Evolutionary conservation across 495 filamentous ascomycete genomes (phyloP), one percentile per base, ranked within the genome.

Genomic region (Usnea hakonensis): DNA sequence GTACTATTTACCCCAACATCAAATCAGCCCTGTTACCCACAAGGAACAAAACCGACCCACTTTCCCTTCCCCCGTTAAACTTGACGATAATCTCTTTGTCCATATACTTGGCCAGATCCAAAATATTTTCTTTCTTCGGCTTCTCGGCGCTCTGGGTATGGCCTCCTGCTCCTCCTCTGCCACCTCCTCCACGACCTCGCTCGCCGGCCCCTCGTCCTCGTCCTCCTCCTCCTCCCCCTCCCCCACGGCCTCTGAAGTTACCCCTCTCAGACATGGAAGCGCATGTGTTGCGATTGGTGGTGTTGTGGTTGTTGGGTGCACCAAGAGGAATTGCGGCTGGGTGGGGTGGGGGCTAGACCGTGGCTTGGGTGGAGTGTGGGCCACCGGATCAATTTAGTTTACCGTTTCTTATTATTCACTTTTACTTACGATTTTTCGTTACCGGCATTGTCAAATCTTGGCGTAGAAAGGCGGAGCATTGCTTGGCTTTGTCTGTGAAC

Each of bases 81-180:
- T 97, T 97, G 63, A 97, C 94, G 6, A 82, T 86, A 58, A 98
- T 88, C 69, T 87, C 81, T 81, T 96, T 93, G 74, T 97, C 94
- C 85, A 95, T 91, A 71, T 96, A 98, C 78, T 95, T 95, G 71
- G 79, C 84, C 64, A 98, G 77, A 66, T 98, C 94, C 26, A 98
- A 83, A 69, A 98, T 98, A 71, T 97, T 96, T 73, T 98, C 93
- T 78, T 97, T 96, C 83, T 96, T 96, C 63, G 91, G 90, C 66
- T 89, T 87, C 71, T 90, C 87, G 64, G 81, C 77, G 67, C 84
- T 81, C 54, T 79, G 77, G 41, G 72, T 67, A 46, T 72, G 70
- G 72, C 79, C 81, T 73, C 81, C 76, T 71, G 72, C 69, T 60
- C 70, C 70, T 65, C 76, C 76, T 30, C 62, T 58, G 63, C 75